Evolutionary conservation across 139 green algal species (phyloP), one percentile per base, ranked within the genome.

Genomic region (Nannochloris sp.): DNA sequence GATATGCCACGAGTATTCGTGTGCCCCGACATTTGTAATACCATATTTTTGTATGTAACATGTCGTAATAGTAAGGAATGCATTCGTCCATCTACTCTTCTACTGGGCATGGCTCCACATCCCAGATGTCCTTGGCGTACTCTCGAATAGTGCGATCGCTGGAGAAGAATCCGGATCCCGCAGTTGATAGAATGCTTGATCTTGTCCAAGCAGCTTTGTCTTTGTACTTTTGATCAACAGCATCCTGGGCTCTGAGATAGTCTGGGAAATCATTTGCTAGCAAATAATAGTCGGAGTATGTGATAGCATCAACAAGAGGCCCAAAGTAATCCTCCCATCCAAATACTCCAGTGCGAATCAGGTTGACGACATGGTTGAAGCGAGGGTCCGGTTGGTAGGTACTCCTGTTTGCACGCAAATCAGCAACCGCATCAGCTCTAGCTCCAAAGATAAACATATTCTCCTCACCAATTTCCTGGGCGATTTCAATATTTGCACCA

Each of bases 401-500:
- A n/a, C 66, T 51, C 48, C 87, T 83, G 64, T 88, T 67, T 24
- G 67, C 48, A 19, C 87, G 81, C 72, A 93, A 73, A 37, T 15
- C 10, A 16, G 68, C 15, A 34, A 93, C 78, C 21, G 87, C 74
- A 10, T 90, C 69, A 5, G 82, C 81, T 8, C 69, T 61, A 16
- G 80, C 87, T 15, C 79, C 88, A 77, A 95, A 95, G 61, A 94
- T 85, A 69, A 95, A 95, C 78, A 95, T 88, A 74, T 90, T 87
- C 7, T 89, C 83, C 67, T 78, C 54, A 5, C 69, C 76, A 29
- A 79, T 75, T 62, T 76, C 76, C 62, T 64, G 62, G 0, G 87
- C 90, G 62, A 99, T 98, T 85, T 99, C 93, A 44, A 99, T 87
- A 83, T 97, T 99, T 60, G 93, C 93, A 51, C 93, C 93, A 62